A percentile compares a stretch with the other conserved stretches of the same genome.
Conservation (phyloP, 2,329 filamentous ascomycete genomes). For the Byssothecium circinans region DNA sequence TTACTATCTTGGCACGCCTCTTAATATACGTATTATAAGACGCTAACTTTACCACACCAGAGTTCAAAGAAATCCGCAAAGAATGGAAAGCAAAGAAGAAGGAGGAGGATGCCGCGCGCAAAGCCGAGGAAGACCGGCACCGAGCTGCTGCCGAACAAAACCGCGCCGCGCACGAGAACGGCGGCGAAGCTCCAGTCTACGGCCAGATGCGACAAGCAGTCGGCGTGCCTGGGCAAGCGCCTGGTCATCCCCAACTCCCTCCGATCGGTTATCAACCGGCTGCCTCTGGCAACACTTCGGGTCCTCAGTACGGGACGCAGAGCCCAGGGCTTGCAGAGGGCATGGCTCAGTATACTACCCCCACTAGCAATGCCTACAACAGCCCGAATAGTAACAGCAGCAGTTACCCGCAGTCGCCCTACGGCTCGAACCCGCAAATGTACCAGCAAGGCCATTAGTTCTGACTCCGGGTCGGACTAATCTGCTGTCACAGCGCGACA, state of each 20-base stretch:
- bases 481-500: constrained; percentile 6
- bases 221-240: constrained; percentile 48
- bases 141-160: constrained; percentile 63
- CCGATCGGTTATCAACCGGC: constrained; percentile 56
- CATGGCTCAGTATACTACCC: constrained; percentile 52
- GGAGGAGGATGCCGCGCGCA: constrained; percentile 89
- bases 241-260: constrained; percentile 52
- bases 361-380: constrained; percentile 47
- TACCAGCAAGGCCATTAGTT: constrained; percentile 48
- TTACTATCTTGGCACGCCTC: constrained; percentile 37
- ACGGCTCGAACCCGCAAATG: constrained; percentile 52
- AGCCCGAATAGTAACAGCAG: constrained; percentile 47
- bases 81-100: constrained; percentile 99
- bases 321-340: constrained; percentile 52
- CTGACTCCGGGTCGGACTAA: constrained; percentile 6
- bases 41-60: constrained; percentile 56
- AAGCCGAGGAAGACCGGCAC: constrained; percentile 82
- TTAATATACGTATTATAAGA: constrained; percentile 25
- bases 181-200: constrained; percentile 52
- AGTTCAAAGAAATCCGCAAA: constrained; percentile 98
- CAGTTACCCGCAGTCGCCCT: constrained; percentile 56
- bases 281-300: constrained; percentile 44
- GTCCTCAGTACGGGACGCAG: constrained; percentile 51
- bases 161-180: constrained; percentile 57
- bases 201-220: constrained; percentile 51